Base-by-base conservation (phyloP, 106 monocot genomes). In the Allium sativum region DNA sequence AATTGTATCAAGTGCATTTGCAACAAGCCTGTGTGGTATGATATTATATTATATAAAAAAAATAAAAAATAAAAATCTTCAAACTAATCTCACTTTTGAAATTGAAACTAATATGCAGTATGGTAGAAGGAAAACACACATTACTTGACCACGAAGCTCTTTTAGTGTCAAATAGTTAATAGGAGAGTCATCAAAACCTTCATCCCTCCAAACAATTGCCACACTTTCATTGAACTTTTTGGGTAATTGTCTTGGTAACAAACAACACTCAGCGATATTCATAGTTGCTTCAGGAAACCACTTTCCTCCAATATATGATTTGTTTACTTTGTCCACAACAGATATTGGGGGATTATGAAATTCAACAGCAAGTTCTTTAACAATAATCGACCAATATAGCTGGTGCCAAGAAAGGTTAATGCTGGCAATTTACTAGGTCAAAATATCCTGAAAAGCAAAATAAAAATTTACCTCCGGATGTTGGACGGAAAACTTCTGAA, bases 181-280 rank as follows among this genome's bases (percentile, higher is more conserved):
- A 56, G 80, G 79, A 22, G 45, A 71, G 73, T 87, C 74, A 74
- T 86, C 90, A 58, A 65, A 64, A 42, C 76, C 81, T 65, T 95
- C 95, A 66, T 87, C 71, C 59, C 79, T 81, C 95, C 95, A 95
- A 13, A 95, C 15, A 53, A 95, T 87, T 53, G 82, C 90, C 40
- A 73, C 58, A 67, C 79, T 84, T 12, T 79, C 77, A 90, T 90
- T 86, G 40, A 68, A 73, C 65, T 65, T 90, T 53, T 78, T 84
- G 22, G 72, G 83, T 31, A 43, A 71, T 44, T 68, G 44, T 53
- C 68, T 52, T 54, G 95, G 90, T 42, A 77, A 20, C 40, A 95
- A 74, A 78, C 95, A 95, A 31, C 84, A 95, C 59, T 90, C 86
- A 18, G 90, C 84, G 53, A 90, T 87, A 61, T 90, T 90, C 67